Base-by-base conservation (phyloP, 768 basidiomycete species). In the Jaapia argillacea region DNA sequence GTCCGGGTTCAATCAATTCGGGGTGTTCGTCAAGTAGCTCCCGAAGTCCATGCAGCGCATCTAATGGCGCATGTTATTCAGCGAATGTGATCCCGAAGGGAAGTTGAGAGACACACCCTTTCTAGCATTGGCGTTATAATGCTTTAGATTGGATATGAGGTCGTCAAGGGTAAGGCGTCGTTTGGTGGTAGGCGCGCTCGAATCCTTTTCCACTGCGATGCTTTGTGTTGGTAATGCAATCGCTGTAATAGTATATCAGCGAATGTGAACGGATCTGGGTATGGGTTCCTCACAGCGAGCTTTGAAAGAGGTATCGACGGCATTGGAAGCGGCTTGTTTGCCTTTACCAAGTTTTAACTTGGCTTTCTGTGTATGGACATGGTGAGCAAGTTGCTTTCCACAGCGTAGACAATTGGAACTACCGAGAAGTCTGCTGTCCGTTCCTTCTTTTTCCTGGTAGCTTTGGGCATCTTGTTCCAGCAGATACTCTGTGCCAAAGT, bases 321-420 rank as follows among this genome's bases (percentile, higher is more conserved):
- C 87, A 71, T 98, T 98, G 37, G 66, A 71, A 6, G 91, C 71
- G 6, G 68, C 58, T 53, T 84, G 77, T 61, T 93, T 98, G 36
- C 88, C 91, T 60, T 94, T 99, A 26, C 94, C 94, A 40, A 99
- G 85, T 62, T 96, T 99, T 27, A 96, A 72, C 61, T 87, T 97
- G 21, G 89, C 80, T 89, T 92, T 97, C 90, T 97, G 60, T 5
- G 27, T 46, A 22, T 18, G 13, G 12, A 24, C 24, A 24, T n/a
- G 13, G 7, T 10, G 10, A 10, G 10, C 28, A 33, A 16, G 16
- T 33, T 10, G 28, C 16, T 16, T 16, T 33, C 28, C 41, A 36
- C 6, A 35, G 40, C 25, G 20, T 4, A 10, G 25, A 13, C 37
- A 16, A 57, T 66, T 45, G 58, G 87, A 90, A 22, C 79, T 72